Evolutionary conservation across 148 eudicot genomes (phyloP).

Genomic region (Polygonum aviculare): DNA sequence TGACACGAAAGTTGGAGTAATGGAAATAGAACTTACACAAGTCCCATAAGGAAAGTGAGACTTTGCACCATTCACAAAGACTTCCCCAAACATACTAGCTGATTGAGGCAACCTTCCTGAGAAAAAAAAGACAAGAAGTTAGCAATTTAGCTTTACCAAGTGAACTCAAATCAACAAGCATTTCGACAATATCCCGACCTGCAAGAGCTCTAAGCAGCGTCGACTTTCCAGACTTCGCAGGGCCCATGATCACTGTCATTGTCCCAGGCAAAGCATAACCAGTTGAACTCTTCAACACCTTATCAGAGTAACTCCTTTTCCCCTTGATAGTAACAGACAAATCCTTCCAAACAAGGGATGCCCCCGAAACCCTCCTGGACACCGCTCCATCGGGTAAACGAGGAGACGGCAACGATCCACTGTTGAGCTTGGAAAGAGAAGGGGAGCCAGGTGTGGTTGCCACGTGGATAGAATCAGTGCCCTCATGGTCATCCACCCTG

Average conservation of each 20-base stretch:
- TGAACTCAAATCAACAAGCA: neutral
- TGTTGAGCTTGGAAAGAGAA: constrained; percentile 70
- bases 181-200: constrained; percentile 31
- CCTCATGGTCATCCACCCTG: constrained; percentile 49
- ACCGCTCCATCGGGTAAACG: constrained; percentile 51
- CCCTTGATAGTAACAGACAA: constrained; percentile 76
- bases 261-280: constrained; percentile 95
- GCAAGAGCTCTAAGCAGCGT: constrained; percentile 89
- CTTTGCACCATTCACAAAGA: constrained; percentile 79
- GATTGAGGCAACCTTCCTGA: constrained; percentile 79
- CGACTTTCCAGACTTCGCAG: constrained; percentile 96
- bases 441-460: constrained; percentile 82
- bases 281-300: constrained; percentile 82
- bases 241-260: constrained; percentile 98
- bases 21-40: constrained; percentile 49
- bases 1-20: neutral
- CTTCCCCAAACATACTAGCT: constrained; percentile 74
- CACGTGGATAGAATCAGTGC: constrained; percentile 65
- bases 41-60: constrained; percentile 75
- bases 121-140: constrained; percentile 6
- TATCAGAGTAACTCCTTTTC: constrained; percentile 83
- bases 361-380: constrained; percentile 71
- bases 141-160: neutral
- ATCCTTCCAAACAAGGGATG: constrained; percentile 85
- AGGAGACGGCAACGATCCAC: constrained; percentile 87